A percentile compares a stretch with the other conserved stretches of the same genome.
Conservation (phyloP, 2,329 filamentous ascomycete genomes). For the Lomentospora prolificans region DNA sequence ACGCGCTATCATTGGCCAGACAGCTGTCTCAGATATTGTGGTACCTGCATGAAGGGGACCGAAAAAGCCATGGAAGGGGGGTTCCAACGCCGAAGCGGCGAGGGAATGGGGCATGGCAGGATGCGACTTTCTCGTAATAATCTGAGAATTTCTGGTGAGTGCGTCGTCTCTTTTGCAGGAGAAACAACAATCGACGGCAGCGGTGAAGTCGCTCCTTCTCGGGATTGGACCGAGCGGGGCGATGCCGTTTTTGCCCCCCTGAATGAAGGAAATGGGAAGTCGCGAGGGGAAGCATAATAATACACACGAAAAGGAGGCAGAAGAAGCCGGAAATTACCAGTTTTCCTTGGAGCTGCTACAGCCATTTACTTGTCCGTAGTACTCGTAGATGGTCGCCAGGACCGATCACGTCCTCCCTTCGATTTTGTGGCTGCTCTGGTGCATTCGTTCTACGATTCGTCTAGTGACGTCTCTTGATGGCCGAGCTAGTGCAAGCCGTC, state of each 20-base stretch:
- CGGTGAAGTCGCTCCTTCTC: no score
- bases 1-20: neutral
- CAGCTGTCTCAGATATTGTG: conserved; percentile 21
- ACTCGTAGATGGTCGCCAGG: no score
- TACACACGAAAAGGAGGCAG: no score
- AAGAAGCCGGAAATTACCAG: no score
- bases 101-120: neutral
- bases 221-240: neutral
- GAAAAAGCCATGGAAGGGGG: neutral
- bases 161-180: no score
- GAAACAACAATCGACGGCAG: no score
- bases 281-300: neutral
- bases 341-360: neutral
- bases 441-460: no score
- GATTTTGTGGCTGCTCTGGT: no score
- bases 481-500: neutral
- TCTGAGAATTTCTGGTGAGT: no score
- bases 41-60: conserved; percentile 17
- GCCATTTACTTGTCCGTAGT: no score
- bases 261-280: neutral
- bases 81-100: neutral
- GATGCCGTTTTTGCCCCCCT: neutral
- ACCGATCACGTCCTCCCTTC: no score
- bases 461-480: neutral
- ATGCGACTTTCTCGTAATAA: no score